These are phyloP conservation scores for Talaromyces adpressus DNA, from an alignment of 495 filamentous ascomycete genomes.

Conservation along the genomic window DNA sequence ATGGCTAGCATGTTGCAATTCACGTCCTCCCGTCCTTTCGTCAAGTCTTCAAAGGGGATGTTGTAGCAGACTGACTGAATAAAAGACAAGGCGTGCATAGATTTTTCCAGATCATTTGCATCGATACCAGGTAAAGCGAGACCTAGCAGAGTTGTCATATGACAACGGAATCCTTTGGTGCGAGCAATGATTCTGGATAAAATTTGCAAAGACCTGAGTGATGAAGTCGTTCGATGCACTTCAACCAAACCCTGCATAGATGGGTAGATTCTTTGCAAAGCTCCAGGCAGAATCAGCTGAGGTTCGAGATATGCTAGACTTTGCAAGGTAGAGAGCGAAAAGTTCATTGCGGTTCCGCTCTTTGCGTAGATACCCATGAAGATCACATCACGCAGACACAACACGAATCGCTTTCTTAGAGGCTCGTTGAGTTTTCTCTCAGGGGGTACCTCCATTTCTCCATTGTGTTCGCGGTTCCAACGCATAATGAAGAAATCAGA, in stretches of 20 bases:
- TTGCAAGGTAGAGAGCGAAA: constrained; percentile 83
- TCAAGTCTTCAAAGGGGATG: constrained; percentile 82
- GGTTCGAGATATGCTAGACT: constrained; percentile 86
- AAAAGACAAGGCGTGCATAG: constrained; percentile 85
- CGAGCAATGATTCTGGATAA: constrained; percentile 82
- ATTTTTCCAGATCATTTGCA: constrained; percentile 96
- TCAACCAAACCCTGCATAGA: constrained; percentile 94
- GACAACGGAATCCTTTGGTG: constrained; percentile 88
- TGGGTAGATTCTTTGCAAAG: constrained; percentile 92
- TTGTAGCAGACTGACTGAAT: constrained; percentile 93
- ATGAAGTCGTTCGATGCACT: constrained; percentile 93
- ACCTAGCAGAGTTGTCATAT: constrained; percentile 86
- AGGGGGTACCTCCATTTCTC: constrained; percentile 76
- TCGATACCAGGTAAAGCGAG: constrained; percentile 93
- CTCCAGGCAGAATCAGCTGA: constrained; percentile 85
- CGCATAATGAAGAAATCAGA: constrained; percentile 96
- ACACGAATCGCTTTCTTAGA: constrained; percentile 82
- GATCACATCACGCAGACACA: constrained; percentile 83
- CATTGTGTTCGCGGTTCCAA: constrained; percentile 90
- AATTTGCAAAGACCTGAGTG: constrained; percentile 81
- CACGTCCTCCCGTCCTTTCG: constrained; percentile 58
- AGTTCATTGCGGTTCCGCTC: constrained; percentile 82
- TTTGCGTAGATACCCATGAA: constrained; percentile 99
- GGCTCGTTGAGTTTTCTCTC: constrained; percentile 72
- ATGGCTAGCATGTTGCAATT: constrained; percentile 73